Percentiles rank a stretch among this genome's conserved stretches.
Evolutionary conservation across 306 rosid species (phyloP).

Genomic region (Inga laurina): DNA sequence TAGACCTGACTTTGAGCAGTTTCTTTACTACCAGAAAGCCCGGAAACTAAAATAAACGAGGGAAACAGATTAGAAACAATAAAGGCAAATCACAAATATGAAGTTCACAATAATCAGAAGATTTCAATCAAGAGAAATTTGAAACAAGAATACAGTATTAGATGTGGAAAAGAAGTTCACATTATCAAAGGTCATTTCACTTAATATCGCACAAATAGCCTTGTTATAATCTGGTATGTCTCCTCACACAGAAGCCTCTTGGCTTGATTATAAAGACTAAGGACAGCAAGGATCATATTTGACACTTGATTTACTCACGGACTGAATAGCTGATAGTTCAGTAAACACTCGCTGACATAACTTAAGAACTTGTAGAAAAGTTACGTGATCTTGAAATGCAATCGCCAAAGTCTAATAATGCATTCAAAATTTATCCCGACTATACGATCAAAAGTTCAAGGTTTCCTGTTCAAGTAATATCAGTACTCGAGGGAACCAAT

Average conservation of each 20-base stretch:
- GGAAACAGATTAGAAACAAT: slow-evolving; percentile 17
- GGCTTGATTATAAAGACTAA: neutral
- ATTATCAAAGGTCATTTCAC: neutral
- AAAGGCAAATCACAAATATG: neutral
- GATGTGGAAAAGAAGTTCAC: neutral
- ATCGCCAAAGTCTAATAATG: neutral
- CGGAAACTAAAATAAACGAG: slow-evolving; percentile 52
- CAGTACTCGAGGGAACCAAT: neutral
- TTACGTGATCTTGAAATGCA: neutral
- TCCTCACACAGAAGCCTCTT: neutral
- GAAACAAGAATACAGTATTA: slow-evolving; percentile 2
- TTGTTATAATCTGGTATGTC: neutral
- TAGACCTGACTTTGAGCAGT: slow-evolving; percentile 74
- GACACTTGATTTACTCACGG: neutral
- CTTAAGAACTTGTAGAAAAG: neutral
- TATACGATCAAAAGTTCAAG: slow-evolving; percentile 2
- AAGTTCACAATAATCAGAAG: neutral
- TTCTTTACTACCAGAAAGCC: slow-evolving; percentile 65
- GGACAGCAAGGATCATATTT: neutral
- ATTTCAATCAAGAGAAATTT: neutral
- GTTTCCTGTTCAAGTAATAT: neutral
- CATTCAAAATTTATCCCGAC: neutral
- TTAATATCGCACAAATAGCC: neutral
- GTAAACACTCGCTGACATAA: neutral
- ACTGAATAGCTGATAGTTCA: slow-evolving; percentile 1